phyloP scores from a whole-genome alignment of 2,329 filamentous ascomycete genomes.

The Trichoderma sp. region DNA sequence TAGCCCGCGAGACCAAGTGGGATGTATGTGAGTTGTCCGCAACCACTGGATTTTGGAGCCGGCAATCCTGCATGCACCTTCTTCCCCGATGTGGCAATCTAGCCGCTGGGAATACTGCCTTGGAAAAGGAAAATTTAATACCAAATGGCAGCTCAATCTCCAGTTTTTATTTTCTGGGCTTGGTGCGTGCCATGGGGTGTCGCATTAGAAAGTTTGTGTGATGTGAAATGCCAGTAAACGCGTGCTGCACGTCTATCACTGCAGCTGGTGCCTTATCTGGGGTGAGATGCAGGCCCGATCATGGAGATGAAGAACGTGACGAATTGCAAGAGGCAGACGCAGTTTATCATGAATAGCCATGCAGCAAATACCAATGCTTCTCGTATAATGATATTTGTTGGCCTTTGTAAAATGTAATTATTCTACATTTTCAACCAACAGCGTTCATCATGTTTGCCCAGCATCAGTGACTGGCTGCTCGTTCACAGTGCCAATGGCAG shows the following conservation, averaged over 20 bases:
- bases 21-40: slow-evolving; percentile 2
- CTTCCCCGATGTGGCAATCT: not conserved
- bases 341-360: not conserved
- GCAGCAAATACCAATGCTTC: not conserved
- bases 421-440: not conserved
- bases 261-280: not conserved
- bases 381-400: not conserved
- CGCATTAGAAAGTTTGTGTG: not conserved
- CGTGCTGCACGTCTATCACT: not conserved
- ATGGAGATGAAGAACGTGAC: not conserved
- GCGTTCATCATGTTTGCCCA: too few relatives aligned
- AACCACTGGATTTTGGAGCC: not conserved
- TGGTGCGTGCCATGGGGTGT: not conserved
- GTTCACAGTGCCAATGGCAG: not conserved
- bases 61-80: not conserved
- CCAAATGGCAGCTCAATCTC: not conserved
- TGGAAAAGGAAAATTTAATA: not conserved
- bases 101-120: not conserved
- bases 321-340: too few relatives aligned
- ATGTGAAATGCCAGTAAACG: not conserved
- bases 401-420: not conserved
- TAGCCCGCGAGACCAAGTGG: not conserved
- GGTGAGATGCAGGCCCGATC: not conserved
- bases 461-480: not conserved
- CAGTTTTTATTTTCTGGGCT: not conserved